phyloP scores from a whole-genome alignment of 2,329 filamentous ascomycete species.

The Colletotrichum tropicale region DNA sequence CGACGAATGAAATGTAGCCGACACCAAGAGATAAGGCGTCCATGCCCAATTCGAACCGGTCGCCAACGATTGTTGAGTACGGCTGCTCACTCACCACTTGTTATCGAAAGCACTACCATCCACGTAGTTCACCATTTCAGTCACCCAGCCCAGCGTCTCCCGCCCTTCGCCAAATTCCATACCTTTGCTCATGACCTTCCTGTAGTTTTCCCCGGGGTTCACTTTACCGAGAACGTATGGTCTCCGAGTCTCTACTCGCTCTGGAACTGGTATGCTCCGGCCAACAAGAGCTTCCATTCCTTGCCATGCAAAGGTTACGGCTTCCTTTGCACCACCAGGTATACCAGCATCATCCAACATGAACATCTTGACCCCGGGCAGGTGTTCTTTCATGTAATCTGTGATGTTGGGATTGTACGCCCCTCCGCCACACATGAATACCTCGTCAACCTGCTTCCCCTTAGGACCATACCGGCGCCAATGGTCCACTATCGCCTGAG shows the following conservation, averaged over 20 bases:
- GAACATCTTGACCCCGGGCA: background rate
- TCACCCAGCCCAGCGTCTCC: background rate
- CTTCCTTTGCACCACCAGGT: background rate
- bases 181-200: background rate
- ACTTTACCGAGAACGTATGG: background rate
- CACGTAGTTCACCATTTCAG: background rate
- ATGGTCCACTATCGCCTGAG: background rate
- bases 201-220: background rate
- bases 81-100: background rate
- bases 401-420: background rate
- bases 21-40: background rate
- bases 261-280: background rate
- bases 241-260: background rate
- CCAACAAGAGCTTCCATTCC: background rate
- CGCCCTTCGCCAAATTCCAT: background rate
- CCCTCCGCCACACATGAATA: background rate
- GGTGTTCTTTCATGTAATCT: background rate
- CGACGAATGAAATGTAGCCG: background rate
- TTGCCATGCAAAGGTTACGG: background rate
- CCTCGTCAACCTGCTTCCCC: background rate
- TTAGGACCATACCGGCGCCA: background rate
- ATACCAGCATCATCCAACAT: background rate
- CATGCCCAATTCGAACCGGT: background rate
- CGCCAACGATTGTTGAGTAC: background rate
- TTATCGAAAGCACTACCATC: background rate